These are phyloP conservation scores for Alternaria ethzedia DNA, from an alignment of 2,329 filamentous ascomycete species.

Conservation along the genomic window DNA sequence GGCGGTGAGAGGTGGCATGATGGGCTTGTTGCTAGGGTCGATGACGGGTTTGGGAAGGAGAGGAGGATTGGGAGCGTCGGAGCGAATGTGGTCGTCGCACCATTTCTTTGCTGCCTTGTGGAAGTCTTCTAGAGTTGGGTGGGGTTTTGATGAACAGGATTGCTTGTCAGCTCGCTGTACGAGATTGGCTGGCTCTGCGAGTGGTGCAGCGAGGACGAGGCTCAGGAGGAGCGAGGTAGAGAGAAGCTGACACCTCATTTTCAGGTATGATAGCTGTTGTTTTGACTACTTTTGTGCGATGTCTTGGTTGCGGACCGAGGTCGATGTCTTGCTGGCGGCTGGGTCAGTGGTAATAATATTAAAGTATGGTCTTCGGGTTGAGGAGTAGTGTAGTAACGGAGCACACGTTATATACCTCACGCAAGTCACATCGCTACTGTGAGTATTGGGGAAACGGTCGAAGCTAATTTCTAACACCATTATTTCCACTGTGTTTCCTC, in stretches of 20 bases:
- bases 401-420: not conserved
- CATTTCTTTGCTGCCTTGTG: not conserved
- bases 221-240: not conserved
- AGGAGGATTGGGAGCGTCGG: not conserved
- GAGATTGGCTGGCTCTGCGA: not conserved
- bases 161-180: not conserved
- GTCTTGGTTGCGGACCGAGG: not conserved
- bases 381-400: not conserved
- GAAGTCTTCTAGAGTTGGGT: not conserved
- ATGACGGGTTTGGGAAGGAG: not conserved
- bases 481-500: not conserved
- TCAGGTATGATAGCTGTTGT: not conserved
- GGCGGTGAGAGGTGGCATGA: not conserved
- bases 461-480: not conserved
- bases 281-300: not conserved
- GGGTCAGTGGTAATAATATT: not conserved
- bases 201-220: not conserved
- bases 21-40: not conserved
- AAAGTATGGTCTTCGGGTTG: not conserved
- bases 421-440: not conserved
- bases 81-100: not conserved
- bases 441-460: not conserved
- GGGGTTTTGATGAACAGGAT: not conserved
- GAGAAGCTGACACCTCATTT: not conserved
- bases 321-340: not conserved